These are phyloP conservation scores for Eucommia ulmoides DNA, from an alignment of 257 asterid species.

Conservation along the genomic window DNA sequence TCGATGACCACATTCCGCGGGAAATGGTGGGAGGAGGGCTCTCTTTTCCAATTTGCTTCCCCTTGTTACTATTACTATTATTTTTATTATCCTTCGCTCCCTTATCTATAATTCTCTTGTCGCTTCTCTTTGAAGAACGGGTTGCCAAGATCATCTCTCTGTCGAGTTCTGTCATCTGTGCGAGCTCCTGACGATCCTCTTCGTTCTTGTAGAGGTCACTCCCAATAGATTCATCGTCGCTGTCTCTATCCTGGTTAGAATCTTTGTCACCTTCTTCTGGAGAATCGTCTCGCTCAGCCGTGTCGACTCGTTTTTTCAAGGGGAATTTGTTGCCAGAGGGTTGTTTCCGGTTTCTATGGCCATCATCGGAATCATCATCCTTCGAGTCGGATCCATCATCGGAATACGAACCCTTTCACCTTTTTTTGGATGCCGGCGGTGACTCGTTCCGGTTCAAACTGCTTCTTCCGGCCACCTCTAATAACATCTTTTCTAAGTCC, in stretches of 20 bases:
- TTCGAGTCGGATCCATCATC: constrained; percentile 85
- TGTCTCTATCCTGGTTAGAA: constrained; percentile 42
- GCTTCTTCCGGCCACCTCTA: constrained; percentile 93
- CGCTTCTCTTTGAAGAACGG: constrained; percentile 85
- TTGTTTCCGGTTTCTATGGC: constrained; percentile 51
- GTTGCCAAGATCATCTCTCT: constrained; percentile 79
- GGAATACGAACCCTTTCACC: constrained; percentile 47
- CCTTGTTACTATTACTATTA: no score
- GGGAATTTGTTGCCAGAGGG: constrained; percentile 82
- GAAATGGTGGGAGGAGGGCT: constrained; percentile 67
- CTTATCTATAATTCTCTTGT: constrained; percentile 64
- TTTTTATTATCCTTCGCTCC: constrained; percentile 40
- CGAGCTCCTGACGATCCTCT: constrained; percentile 76
- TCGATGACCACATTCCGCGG: constrained; percentile 65
- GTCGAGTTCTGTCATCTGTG: constrained; percentile 76
- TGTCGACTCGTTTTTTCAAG: constrained; percentile 80
- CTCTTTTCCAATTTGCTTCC: constrained; percentile 40
- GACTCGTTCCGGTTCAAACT: constrained; percentile 45
- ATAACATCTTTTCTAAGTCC: constrained; percentile 72
- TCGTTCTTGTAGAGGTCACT: constrained; percentile 91
- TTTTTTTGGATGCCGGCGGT: constrained; percentile 60
- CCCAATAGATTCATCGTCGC: constrained; percentile 92
- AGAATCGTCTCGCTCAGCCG: constrained; percentile 64
- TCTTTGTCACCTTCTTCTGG: constrained; percentile 47
- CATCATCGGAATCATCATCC: constrained; percentile 80